Evolutionary conservation across 140 eudicot genomes (phyloP).

Genomic region (Cichorium intybus): DNA sequence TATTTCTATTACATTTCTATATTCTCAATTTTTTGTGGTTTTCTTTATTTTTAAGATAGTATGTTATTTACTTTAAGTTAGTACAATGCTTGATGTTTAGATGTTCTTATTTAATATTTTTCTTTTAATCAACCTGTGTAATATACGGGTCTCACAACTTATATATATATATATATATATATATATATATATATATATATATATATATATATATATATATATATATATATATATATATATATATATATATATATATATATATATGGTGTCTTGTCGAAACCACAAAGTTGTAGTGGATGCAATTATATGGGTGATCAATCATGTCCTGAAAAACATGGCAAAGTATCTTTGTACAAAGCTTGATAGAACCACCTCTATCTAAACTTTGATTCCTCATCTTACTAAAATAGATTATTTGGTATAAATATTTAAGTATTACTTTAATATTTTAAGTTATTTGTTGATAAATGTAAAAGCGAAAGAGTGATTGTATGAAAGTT

Average conservation of each 20-base stretch:
- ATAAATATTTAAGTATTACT: too few species aligned
- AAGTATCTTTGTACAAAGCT: conserved; percentile 30
- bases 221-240: not conserved
- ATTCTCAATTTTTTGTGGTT: too few species aligned
- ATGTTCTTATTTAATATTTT: too few species aligned
- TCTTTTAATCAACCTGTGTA: too few species aligned
- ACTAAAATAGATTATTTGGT: not conserved
- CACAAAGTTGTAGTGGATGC: conserved; percentile 32
- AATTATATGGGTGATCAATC: conserved; percentile 22
- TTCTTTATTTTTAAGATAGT: too few species aligned
- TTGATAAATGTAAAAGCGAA: too few species aligned
- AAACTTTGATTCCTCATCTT: conserved; percentile 12
- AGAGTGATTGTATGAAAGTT: too few species aligned
- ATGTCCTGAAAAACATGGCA: conserved; percentile 18
- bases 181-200: not conserved
- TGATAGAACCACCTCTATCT: conserved; percentile 18
- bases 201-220: not conserved
- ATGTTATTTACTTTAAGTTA: too few species aligned
- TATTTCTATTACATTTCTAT: too few species aligned
- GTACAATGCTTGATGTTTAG: too few species aligned
- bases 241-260: not conserved
- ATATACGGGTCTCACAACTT: too few species aligned
- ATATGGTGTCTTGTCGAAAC: conserved; percentile 26
- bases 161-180: not conserved
- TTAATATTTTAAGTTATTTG: too few species aligned